Base-by-base conservation (phyloP, 805 yeast species). In the Pichia exigua region DNA sequence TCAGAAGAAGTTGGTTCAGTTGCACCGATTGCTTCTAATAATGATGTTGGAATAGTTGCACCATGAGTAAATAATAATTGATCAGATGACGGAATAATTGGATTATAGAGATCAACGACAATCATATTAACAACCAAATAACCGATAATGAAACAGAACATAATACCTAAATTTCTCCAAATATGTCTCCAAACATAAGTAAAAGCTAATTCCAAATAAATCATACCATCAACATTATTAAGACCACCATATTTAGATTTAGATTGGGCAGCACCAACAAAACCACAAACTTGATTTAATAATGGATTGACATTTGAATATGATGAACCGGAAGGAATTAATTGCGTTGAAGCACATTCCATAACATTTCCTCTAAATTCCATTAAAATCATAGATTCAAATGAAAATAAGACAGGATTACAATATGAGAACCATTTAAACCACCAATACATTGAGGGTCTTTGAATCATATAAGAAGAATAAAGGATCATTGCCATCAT, bases 111-210 rank as follows among this genome's bases (percentile, higher is more conserved):
- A 50, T 71, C 74, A 41, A 63, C 66, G 4, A 65, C 54, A 26
- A 67, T 6, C 10, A 61, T 64, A 54, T 64, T 60, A 35, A 67
- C 53, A 3, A 46, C 27, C 30, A 76, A 57, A 63, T 75, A 74
- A 55, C 75, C 72, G 15, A 74, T 39, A 42, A 70, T 64, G 58
- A 72, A 76, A 6, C 64, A 76, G 57, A 75, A 54, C 51, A 72
- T 49, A 52, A 78, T 74, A 53, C 82, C 96, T 52, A 84, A 74
- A 64, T 88, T 85, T 71, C 95, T 81, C 96, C 96, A 88, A 47
- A 77, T 74, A 65, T 88, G 87, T 21, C 66, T 55, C 60, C 74
- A 79, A 22, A 62, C 61, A 70, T 83, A 88, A 42, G 66, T 62
- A 65, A 66, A 87, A 11, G 81, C 64, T 4, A 59, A 59, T 6